These are phyloP conservation scores for Myriosclerotinia duriaeana DNA, from an alignment of 2,329 filamentous ascomycete species.

Conservation along the genomic window DNA sequence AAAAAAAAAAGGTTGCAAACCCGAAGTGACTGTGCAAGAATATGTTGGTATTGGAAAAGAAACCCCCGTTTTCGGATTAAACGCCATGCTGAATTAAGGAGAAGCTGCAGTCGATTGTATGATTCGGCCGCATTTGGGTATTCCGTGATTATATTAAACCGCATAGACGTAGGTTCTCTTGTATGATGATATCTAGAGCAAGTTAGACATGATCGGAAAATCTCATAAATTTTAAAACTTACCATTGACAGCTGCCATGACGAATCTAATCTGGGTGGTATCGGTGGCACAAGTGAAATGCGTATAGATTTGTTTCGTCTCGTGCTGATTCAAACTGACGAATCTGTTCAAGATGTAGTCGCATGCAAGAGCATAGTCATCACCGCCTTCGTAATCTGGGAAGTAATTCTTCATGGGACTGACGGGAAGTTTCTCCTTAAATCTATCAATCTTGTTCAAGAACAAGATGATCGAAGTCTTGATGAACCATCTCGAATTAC, in stretches of 20 bases:
- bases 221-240: slow-evolving; percentile 42
- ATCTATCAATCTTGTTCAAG: slow-evolving; percentile 87
- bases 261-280: slow-evolving; percentile 97
- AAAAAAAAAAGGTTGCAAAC: slow-evolving; percentile 29
- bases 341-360: slow-evolving; percentile 99
- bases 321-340: slow-evolving; percentile 96
- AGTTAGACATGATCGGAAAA: slow-evolving; percentile 45
- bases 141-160: slow-evolving; percentile 74
- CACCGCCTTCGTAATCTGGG: slow-evolving; percentile 88
- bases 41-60: slow-evolving; percentile 38
- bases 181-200: slow-evolving; percentile 90
- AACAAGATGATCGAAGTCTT: slow-evolving; percentile 87
- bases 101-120: slow-evolving; percentile 23
- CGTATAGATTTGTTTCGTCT: slow-evolving; percentile 99
- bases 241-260: slow-evolving; percentile 99
- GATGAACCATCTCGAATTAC: slow-evolving; percentile 87
- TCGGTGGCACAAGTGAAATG: slow-evolving; percentile 99
- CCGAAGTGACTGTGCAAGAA: slow-evolving; percentile 28
- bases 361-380: slow-evolving; percentile 93
- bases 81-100: slow-evolving; percentile 38
- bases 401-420: slow-evolving; percentile 89
- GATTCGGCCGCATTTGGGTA: slow-evolving; percentile 15
- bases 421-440: slow-evolving; percentile 79
- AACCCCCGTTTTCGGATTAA: slow-evolving; percentile 38
- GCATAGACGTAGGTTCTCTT: slow-evolving; percentile 96